Conservation (phyloP, 2,329 filamentous ascomycete species). For the Cercospora citrullina region DNA sequence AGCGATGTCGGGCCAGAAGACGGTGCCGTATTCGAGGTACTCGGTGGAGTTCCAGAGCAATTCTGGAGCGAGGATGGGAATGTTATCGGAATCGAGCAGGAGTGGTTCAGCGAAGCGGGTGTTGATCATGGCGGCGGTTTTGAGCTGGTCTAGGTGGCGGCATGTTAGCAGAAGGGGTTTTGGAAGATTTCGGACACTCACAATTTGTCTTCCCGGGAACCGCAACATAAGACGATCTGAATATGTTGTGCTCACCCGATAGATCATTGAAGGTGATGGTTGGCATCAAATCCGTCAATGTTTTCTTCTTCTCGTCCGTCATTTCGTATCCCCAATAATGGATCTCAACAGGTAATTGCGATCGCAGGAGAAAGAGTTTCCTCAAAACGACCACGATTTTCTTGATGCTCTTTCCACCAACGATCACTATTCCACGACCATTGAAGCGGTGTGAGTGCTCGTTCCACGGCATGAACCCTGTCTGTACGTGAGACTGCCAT, state of each 20-base stretch:
- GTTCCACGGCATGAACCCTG: slow-evolving; percentile 26
- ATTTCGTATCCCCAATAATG: slow-evolving; percentile 38
- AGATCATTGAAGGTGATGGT: slow-evolving; percentile 37
- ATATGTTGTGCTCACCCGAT: slow-evolving; percentile 25
- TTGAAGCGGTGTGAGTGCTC: slow-evolving; percentile 27
- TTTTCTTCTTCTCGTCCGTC: slow-evolving; percentile 21
- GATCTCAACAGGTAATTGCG: slow-evolving; percentile 35
- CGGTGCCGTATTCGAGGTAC: slow-evolving; percentile 36
- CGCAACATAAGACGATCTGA: slow-evolving; percentile 26
- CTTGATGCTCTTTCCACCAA: slow-evolving; percentile 31
- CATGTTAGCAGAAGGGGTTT: background rate
- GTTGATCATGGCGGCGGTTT: slow-evolving; percentile 41
- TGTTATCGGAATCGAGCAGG: slow-evolving; percentile 43
- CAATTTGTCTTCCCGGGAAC: slow-evolving; percentile 18
- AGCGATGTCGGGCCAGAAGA: slow-evolving; percentile 44
- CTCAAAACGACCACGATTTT: slow-evolving; percentile 32
- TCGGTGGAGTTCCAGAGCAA: slow-evolving; percentile 34
- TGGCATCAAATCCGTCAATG: slow-evolving; percentile 25
- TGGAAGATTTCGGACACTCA: background rate
- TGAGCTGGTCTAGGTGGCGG: slow-evolving; percentile 32
- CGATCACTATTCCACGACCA: slow-evolving; percentile 38
- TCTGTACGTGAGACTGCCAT: slow-evolving; percentile 30
- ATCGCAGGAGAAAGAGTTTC: slow-evolving; percentile 24
- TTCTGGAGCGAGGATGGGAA: slow-evolving; percentile 38
- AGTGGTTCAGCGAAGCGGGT: slow-evolving; percentile 41